These are phyloP conservation scores for Teunomyces kruisii DNA, from an alignment of 805 yeast species.

Conservation along the genomic window DNA sequence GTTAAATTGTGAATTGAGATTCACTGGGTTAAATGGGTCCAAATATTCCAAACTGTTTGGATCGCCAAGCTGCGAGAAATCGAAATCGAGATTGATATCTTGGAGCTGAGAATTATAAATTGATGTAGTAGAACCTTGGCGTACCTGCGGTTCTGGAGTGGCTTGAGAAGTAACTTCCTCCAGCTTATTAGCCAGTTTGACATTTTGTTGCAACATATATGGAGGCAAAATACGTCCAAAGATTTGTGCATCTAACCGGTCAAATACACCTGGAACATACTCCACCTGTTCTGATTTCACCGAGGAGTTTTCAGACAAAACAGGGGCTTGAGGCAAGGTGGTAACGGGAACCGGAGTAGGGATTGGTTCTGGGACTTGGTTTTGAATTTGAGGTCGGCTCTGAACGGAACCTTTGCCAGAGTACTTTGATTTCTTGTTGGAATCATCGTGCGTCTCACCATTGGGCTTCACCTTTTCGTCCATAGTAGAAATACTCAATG, in stretches of 20 bases:
- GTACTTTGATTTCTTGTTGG: no score
- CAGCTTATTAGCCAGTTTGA: neutral
- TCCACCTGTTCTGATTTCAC: constrained; percentile 16
- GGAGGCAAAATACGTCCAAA: constrained; percentile 86
- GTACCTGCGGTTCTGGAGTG: neutral
- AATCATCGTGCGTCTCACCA: neutral
- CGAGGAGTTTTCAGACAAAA: neutral
- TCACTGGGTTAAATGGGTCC: constrained; percentile 21
- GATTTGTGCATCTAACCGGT: constrained; percentile 77
- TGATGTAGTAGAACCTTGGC: neutral
- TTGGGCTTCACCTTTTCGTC: neutral
- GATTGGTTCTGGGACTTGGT: neutral
- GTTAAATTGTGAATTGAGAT: neutral
- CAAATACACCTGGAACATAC: constrained; percentile 81
- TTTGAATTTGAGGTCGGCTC: neutral
- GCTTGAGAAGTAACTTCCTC: neutral
- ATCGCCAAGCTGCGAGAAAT: constrained; percentile 17
- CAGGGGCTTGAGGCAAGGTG: neutral
- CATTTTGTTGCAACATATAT: constrained; percentile 58
- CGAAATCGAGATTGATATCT: constrained; percentile 19
- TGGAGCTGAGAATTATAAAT: constrained; percentile 4
- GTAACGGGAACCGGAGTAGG: neutral
- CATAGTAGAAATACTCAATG: constrained; percentile 2
- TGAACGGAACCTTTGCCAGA: neutral
- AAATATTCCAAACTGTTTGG: constrained; percentile 21